Conservation (phyloP, 495 filamentous ascomycete species). For the Aspergillus steynii region DNA sequence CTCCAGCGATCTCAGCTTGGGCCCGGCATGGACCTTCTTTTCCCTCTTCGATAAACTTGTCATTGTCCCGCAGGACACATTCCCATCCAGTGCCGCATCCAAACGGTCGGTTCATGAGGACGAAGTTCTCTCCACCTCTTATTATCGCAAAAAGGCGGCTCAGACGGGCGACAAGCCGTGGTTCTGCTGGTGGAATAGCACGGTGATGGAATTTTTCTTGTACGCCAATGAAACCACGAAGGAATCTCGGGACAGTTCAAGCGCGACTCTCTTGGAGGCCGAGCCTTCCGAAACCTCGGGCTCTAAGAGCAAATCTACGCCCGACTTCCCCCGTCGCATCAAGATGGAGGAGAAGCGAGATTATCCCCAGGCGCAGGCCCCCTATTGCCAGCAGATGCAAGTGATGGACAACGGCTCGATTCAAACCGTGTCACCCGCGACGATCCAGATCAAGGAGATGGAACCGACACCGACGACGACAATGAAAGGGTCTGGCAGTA, state of each 20-base stretch:
- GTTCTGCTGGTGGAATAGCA: conserved; percentile 88
- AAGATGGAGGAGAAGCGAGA: conserved; percentile 79
- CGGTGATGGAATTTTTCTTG: conserved; percentile 77
- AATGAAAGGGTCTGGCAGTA: conserved; percentile 22
- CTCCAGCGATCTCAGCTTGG: conserved; percentile 57
- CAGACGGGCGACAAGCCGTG: conserved; percentile 69
- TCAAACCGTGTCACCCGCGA: conserved; percentile 45
- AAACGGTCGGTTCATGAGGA: conserved; percentile 34
- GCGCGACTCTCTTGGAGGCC: conserved; percentile 18
- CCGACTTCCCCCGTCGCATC: conserved; percentile 66
- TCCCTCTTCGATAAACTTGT: conserved; percentile 77
- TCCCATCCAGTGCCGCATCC: conserved; percentile 35
- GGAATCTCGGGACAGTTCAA: conserved; percentile 31
- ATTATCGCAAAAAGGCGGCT: conserved; percentile 48
- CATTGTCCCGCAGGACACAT: conserved; percentile 59
- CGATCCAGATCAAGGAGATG: conserved; percentile 61
- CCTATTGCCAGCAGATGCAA: conserved; percentile 73
- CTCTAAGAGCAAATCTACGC: conserved; percentile 12
- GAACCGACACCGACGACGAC: conserved; percentile 48
- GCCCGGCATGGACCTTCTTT: conserved; percentile 75
- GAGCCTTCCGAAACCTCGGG: conserved; percentile 24
- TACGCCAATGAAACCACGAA: conserved; percentile 64
- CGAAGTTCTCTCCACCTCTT: conserved; percentile 20
- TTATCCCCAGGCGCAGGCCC: conserved; percentile 36
- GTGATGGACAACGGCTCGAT: conserved; percentile 53